Base-by-base conservation (phyloP, 2,329 filamentous ascomycete genomes). In the Colletotrichum zoysiae region DNA sequence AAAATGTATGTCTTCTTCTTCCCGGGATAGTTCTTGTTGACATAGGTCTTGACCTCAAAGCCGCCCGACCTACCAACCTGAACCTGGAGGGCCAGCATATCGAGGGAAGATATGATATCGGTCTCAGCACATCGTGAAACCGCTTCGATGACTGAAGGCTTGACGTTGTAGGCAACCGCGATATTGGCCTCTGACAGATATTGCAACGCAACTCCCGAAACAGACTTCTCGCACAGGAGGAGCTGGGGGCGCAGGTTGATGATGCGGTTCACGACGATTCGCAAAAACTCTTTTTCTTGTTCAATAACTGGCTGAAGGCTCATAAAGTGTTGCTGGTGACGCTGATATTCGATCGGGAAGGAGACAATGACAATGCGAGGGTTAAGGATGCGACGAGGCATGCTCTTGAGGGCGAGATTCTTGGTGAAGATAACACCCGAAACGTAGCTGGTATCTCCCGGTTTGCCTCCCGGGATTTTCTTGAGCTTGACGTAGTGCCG, bases 351-450 rank as follows among this genome's bases (percentile, higher is more conserved):
- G 70, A 99, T 94, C 0, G 96, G 91, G 78, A 99, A 99, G 0
- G 95, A 95, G 69, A 99, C 92, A 74, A 99, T 94, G 60, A 97
- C 88, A 73, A 99, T 96, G 42, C 94, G 91, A 3, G 96, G 96
- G 66, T 93, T 92, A 16, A 87, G 82, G 74, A 98, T 96, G 74
- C 90, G 93, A 69, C 96, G 90, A 23, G 93, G 92, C 96, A 99
- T 99, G 81, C 93, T 97, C 80, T 99, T 99, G 64, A 98, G 84
- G 0, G 97, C 96, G 62, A 99, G 85, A 74, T 99, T 99, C 80
- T 99, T 99, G 16, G 95, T 96, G 80, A 99, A 99, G 1, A 99
- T 95, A 11, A 99, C 92, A 0, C 96, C 97, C 12, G 96, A 97
- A 20, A 98, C 92, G 80, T 99, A 99, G n/a, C 92, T 91, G 8